Evolutionary conservation across 192 early-diverging fungal genomes (phyloP).

Genomic region (Coemansia umbellata): DNA sequence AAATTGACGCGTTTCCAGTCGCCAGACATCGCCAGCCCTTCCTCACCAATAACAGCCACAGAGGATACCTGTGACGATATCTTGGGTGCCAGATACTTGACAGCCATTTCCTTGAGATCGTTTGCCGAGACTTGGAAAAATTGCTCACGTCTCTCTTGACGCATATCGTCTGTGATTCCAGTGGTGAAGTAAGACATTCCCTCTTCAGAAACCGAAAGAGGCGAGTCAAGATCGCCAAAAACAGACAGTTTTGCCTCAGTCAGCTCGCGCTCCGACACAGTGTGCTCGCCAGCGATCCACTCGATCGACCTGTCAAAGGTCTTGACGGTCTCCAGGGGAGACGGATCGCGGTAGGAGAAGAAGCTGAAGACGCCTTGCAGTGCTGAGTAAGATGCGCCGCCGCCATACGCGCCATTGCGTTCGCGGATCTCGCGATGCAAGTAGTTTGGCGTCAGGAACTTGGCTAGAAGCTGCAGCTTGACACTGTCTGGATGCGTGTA

Average conservation of each 20-base stretch:
- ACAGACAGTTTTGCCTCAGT: conserved; percentile 88
- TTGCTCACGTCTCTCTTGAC: conserved; percentile 76
- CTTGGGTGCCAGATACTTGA: conserved; percentile 54
- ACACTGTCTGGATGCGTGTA: conserved; percentile 80
- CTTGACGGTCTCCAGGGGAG: conserved; percentile 64
- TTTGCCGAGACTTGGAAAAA: conserved; percentile 65
- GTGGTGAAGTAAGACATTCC: conserved; percentile 75
- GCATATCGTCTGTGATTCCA: conserved; percentile 81
- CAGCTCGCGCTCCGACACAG: conserved; percentile 60
- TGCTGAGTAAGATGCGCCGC: conserved; percentile 73
- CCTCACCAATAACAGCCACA: conserved; percentile 45
- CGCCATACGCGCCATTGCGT: conserved; percentile 95
- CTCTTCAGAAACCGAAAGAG: conserved; percentile 78
- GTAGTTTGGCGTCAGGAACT: conserved; percentile 79
- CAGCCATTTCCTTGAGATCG: conserved; percentile 70
- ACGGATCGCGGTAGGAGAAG: conserved; percentile 92
- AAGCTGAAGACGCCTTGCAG: conserved; percentile 79
- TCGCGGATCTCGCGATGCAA: conserved; percentile 97
- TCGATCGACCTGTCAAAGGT: conserved; percentile 62
- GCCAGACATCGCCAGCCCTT: conserved; percentile 28
- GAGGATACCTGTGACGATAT: conserved; percentile 8
- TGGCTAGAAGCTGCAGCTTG: conserved; percentile 73
- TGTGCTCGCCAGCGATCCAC: conserved; percentile 59
- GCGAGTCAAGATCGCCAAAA: conserved; percentile 81
- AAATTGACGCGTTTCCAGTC: conserved; percentile 34